These are phyloP conservation scores for Phtheirospermum japonicum DNA, from an alignment of 257 asterid genomes.

Conservation along the genomic window DNA sequence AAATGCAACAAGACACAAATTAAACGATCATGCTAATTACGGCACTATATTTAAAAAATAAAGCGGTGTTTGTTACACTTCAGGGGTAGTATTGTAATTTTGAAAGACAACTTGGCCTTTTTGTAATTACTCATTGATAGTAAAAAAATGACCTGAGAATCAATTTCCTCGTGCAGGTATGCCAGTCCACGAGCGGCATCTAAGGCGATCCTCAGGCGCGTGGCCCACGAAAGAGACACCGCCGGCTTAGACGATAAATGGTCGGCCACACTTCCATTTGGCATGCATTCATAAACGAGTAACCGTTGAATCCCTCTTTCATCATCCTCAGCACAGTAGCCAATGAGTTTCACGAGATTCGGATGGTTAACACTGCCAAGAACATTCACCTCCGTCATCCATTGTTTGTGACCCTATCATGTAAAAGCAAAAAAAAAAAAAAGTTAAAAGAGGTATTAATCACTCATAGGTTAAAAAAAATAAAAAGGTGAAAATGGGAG, in stretches of 20 bases:
- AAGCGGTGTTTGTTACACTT: no score
- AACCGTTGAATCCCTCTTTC: conserved; percentile 89
- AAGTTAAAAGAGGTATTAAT: no score
- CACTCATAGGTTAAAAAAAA: neutral
- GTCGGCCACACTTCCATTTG: conserved; percentile 72
- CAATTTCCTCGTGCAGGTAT: conserved; percentile 85
- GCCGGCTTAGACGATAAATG: conserved; percentile 55
- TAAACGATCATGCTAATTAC: neutral
- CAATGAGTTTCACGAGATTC: conserved; percentile 75
- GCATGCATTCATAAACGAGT: conserved; percentile 73
- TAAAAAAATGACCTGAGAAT: conserved; percentile 63
- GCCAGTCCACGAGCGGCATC: conserved; percentile 83
- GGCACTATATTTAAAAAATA: no score
- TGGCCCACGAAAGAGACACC: conserved; percentile 62
- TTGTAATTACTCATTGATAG: neutral
- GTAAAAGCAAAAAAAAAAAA: no score
- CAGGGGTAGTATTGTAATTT: no score
- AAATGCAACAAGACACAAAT: neutral
- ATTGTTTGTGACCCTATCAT: conserved; percentile 78
- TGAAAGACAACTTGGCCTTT: no score
- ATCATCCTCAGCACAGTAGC: conserved; percentile 88
- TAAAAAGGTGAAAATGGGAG: conserved; percentile 6
- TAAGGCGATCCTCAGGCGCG: conserved; percentile 74
- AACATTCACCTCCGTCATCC: conserved; percentile 90
- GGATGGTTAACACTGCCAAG: conserved; percentile 80